Conservation (phyloP, 1,139 yeast genomes). For the Taphrina confusa region DNA sequence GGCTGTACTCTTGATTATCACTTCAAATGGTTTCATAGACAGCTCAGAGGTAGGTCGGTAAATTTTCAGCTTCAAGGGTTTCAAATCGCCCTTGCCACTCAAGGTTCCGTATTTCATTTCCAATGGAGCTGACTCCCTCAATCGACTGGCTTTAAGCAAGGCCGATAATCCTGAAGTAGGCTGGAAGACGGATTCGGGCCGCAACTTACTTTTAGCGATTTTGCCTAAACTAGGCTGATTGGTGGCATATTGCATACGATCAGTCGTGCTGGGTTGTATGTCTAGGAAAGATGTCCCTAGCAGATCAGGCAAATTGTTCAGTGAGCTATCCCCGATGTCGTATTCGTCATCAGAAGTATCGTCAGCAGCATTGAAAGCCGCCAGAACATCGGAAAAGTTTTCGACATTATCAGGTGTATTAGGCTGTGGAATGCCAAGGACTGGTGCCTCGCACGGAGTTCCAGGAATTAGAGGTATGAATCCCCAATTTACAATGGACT, state of each 20-base stretch:
- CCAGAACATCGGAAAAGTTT: conserved; percentile 1
- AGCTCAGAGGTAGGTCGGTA: conserved; percentile 48
- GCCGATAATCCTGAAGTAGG: conserved; percentile 36
- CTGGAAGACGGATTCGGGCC: conserved; percentile 26
- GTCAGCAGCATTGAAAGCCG: conserved; percentile 8
- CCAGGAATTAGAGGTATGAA: not conserved
- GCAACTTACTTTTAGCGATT: conserved; percentile 9
- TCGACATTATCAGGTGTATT: not conserved
- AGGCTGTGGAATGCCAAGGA: not conserved
- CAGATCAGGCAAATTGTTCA: not conserved
- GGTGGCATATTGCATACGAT: not conserved
- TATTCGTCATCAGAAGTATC: conserved; percentile 25
- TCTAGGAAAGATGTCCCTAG: not conserved
- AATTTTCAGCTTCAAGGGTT: conserved; percentile 47
- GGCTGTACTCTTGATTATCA: conserved; percentile 48
- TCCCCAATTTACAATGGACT: conserved; percentile 20
- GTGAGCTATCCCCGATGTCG: not conserved
- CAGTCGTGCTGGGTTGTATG: not conserved
- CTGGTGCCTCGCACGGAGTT: conserved; percentile 1
- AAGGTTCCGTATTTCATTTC: conserved; percentile 49
- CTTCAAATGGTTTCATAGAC: conserved; percentile 47
- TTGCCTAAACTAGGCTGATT: not conserved
- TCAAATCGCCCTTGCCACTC: conserved; percentile 48
- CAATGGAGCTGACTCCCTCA: conserved; percentile 47
- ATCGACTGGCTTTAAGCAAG: conserved; percentile 38